Percentiles rank a stretch among this genome's conserved stretches.
Conservation (phyloP, 2,329 filamentous ascomycete genomes). For the Penicillium sp. region DNA sequence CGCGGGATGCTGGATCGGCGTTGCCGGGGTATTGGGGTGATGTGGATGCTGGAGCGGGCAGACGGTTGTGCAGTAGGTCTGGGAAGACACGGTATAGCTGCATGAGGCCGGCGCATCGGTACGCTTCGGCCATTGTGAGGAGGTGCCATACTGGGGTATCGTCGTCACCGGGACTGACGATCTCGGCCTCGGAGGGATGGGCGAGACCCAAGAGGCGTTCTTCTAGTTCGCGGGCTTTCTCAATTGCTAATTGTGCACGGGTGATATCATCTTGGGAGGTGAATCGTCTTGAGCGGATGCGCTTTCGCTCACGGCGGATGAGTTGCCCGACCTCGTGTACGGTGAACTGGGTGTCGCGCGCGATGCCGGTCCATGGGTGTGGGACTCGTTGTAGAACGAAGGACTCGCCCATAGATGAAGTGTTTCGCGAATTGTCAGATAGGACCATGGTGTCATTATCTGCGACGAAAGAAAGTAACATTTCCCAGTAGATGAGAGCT, state of each 20-base stretch:
- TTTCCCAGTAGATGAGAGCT: slow-evolving; percentile 58
- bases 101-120: slow-evolving; percentile 53
- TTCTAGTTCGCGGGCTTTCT: slow-evolving; percentile 44
- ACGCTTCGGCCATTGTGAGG: slow-evolving; percentile 53
- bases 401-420: slow-evolving; percentile 25
- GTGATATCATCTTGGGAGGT: slow-evolving; percentile 38
- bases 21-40: slow-evolving; percentile 1
- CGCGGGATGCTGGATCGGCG: slow-evolving; percentile 5
- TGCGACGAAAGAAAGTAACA: slow-evolving; percentile 55
- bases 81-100: slow-evolving; percentile 57
- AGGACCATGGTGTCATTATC: slow-evolving; percentile 40
- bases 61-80: slow-evolving; percentile 47
- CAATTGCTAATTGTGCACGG: slow-evolving; percentile 36
- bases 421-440: slow-evolving; percentile 16
- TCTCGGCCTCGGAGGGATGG: slow-evolving; percentile 48
- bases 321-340: slow-evolving; percentile 48
- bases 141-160: slow-evolving; percentile 55
- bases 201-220: slow-evolving; percentile 47
- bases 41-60: slow-evolving; percentile 25
- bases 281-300: slow-evolving; percentile 35
- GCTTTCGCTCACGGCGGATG: slow-evolving; percentile 37
- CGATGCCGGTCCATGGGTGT: slow-evolving; percentile 42
- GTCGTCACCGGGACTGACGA: slow-evolving; percentile 52
- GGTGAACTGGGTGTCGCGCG: slow-evolving; percentile 37
- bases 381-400: slow-evolving; percentile 37